Evolutionary conservation across 2,329 filamentous ascomycete genomes (phyloP).

Genomic region (Fusarium brachygibbosum): DNA sequence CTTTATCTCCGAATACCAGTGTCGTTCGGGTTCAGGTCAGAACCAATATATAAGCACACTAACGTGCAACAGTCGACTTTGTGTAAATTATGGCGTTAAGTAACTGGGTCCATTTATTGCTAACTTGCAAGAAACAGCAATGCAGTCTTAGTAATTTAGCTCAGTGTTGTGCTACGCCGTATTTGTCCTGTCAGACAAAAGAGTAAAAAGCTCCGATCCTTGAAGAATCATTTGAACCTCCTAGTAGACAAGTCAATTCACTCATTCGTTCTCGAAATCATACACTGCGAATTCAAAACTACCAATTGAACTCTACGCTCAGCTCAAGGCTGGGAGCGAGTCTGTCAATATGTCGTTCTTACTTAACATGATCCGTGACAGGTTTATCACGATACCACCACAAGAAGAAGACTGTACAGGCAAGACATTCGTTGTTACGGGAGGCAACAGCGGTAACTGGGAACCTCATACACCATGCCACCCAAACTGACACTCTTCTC

Average conservation of each 20-base stretch:
- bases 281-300: too few species aligned
- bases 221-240: neutral
- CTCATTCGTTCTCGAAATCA: too few species aligned
- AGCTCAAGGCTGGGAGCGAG: neutral
- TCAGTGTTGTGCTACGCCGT: neutral
- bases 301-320: neutral
- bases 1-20: neutral
- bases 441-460: slow-evolving; percentile 54
- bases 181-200: neutral
- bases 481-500: neutral
- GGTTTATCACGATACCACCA: slow-evolving; percentile 49
- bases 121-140: neutral
- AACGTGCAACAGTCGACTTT: neutral
- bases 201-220: neutral
- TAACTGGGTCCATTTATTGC: neutral
- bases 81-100: neutral
- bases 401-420: slow-evolving; percentile 53
- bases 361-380: slow-evolving; percentile 20
- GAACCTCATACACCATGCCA: too few species aligned
- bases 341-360: slow-evolving; percentile 13
- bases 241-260: neutral
- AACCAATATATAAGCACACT: neutral
- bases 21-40: neutral
- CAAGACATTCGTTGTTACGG: slow-evolving; percentile 58
- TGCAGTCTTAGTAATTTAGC: neutral